Conservation (phyloP, 495 filamentous ascomycete species). For the Mycothermus thermophilus region DNA sequence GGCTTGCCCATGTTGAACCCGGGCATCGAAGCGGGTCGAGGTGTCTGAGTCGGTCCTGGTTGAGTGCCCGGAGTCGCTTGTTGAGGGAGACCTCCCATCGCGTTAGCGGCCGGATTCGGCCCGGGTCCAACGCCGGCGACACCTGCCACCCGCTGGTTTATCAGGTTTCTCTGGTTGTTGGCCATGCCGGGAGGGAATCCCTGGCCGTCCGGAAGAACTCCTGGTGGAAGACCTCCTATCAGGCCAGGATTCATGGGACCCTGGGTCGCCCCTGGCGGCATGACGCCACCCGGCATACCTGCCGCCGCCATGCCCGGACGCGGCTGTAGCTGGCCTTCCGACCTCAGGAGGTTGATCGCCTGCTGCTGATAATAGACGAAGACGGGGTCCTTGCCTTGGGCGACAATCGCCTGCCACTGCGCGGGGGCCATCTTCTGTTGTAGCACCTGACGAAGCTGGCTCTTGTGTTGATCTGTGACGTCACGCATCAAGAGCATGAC, state of each 20-base stretch:
- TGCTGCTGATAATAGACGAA: slow-evolving; percentile 29
- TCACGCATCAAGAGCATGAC: slow-evolving; percentile 14
- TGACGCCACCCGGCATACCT: slow-evolving; percentile 11
- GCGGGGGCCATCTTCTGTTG: slow-evolving; percentile 14
- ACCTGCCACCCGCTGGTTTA: slow-evolving; percentile 33
- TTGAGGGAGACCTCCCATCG: slow-evolving; percentile 23
- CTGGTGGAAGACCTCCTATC: too few species aligned
- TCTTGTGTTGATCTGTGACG: slow-evolving; percentile 21
- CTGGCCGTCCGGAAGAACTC: slow-evolving; percentile 15
- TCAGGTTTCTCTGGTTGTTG: slow-evolving; percentile 32
- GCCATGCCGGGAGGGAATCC: slow-evolving; percentile 21
- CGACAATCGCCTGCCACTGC: slow-evolving; percentile 16
- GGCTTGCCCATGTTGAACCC: slow-evolving; percentile 26
- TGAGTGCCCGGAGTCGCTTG: slow-evolving; percentile 22
- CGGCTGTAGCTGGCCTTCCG: slow-evolving; percentile 6
- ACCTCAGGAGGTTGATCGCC: slow-evolving; percentile 16
- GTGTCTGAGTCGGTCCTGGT: slow-evolving; percentile 21
- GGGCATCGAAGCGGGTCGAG: slow-evolving; percentile 23
- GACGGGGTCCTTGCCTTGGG: slow-evolving; percentile 26
- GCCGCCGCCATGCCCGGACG: not conserved
- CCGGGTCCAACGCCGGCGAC: slow-evolving; percentile 33
- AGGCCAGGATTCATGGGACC: slow-evolving; percentile 24
- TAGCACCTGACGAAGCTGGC: slow-evolving; percentile 18
- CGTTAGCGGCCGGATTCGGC: slow-evolving; percentile 32
- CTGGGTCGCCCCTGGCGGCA: slow-evolving; percentile 20